Evolutionary conservation across 176 grass and related monocot genomes (phyloP).

Genomic region (Zea luxurians): DNA sequence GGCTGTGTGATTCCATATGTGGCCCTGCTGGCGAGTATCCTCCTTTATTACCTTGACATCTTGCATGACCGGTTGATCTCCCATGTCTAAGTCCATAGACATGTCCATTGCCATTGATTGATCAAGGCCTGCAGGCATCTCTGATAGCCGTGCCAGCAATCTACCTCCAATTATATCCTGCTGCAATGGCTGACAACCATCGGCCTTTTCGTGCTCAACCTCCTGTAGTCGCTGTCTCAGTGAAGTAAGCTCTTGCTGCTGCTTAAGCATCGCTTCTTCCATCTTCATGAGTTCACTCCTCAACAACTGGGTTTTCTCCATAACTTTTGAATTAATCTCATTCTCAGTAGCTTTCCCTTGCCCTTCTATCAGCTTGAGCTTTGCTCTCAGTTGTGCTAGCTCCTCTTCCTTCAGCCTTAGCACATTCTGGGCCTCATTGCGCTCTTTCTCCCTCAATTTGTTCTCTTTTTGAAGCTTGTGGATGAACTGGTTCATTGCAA

Average conservation of each 20-base stretch:
- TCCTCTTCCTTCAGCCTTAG: constrained; percentile 67
- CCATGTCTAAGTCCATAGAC: constrained; percentile 88
- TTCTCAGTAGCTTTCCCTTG: constrained; percentile 40
- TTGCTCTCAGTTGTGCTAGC: constrained; percentile 44
- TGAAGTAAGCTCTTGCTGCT: constrained; percentile 54
- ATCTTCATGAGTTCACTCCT: constrained; percentile 51
- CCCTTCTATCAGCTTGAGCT: constrained; percentile 57
- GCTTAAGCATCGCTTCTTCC: constrained; percentile 56
- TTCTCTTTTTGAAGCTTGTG: constrained; percentile 80
- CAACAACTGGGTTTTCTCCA: constrained; percentile 45
- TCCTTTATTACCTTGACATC: constrained; percentile 83
- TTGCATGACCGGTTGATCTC: constrained; percentile 55
- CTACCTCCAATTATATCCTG: constrained; percentile 49
- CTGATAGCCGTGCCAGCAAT: constrained; percentile 52
- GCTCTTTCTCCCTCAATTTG: constrained; percentile 60
- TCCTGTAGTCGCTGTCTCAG: constrained; percentile 60
- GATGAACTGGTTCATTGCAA: constrained; percentile 83
- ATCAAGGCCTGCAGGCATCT: constrained; percentile 52
- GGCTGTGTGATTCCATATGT: constrained; percentile 31
- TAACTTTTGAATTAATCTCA: constrained; percentile 58
- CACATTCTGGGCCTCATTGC: constrained; percentile 47
- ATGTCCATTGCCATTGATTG: constrained; percentile 70
- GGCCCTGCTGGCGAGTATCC: constrained; percentile 46
- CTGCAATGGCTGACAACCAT: constrained; percentile 24
- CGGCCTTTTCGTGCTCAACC: constrained; percentile 46